Percentiles rank a stretch among this genome's conserved stretches.
These are phyloP conservation scores for Lonicera japonica DNA, from an alignment of 129 eudicot genomes.

Conservation along the genomic window DNA sequence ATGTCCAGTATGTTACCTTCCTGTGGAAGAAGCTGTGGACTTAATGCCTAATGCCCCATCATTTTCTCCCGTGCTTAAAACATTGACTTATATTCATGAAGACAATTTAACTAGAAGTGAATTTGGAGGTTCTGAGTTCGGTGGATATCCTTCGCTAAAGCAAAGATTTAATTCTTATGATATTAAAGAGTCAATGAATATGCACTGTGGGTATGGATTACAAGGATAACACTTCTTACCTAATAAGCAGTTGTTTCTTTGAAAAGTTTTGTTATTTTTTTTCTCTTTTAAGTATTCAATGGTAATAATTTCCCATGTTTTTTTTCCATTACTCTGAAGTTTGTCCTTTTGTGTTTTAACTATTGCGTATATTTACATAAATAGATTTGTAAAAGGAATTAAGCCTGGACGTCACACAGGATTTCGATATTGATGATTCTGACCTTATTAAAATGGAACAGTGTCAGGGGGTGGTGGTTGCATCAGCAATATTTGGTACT, in stretches of 20 bases:
- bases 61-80: conserved; percentile 66
- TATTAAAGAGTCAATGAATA: conserved; percentile 74
- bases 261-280: neutral
- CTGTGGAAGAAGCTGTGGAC: conserved; percentile 70
- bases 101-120: conserved; percentile 63
- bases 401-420: conserved; percentile 80
- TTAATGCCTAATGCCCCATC: conserved; percentile 83
- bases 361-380: conserved; percentile 6
- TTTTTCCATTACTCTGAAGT: neutral
- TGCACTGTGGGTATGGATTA: conserved; percentile 79
- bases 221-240: conserved; percentile 1
- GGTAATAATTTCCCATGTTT: neutral
- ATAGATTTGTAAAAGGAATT: conserved; percentile 83
- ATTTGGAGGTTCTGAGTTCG: conserved; percentile 97
- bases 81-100: conserved; percentile 68
- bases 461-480: conserved; percentile 82
- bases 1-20: conserved; percentile 97
- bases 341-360: neutral
- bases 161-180: conserved; percentile 80
- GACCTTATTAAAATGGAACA: conserved; percentile 85
- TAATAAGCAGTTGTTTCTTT: neutral
- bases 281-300: neutral
- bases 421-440: conserved; percentile 76
- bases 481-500: conserved; percentile 97
- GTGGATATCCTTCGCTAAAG: conserved; percentile 87